Evolutionary conservation across 176 grass and related monocot genomes (phyloP).

Genomic region (Neostapfia colusana): DNA sequence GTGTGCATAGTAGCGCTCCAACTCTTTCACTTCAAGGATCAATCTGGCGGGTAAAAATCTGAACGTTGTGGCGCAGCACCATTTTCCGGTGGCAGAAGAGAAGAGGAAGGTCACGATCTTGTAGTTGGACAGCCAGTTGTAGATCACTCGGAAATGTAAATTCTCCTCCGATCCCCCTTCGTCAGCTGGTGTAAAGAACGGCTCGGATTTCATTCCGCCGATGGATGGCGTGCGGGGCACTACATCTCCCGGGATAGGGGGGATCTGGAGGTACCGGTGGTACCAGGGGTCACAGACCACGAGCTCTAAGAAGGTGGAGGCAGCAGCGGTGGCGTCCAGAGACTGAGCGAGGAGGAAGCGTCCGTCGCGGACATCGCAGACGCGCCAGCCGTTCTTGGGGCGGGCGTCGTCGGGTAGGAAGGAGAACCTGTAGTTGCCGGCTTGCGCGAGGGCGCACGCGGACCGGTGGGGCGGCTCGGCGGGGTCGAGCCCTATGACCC

Average conservation of each 20-base stretch:
- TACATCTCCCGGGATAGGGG: not conserved
- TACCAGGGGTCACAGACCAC: not conserved
- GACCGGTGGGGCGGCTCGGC: not conserved
- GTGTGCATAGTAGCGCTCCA: not conserved
- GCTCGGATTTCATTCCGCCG: not conserved
- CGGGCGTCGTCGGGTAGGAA: not conserved
- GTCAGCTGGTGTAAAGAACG: conserved; percentile 25
- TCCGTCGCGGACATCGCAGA: not conserved
- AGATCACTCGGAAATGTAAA: conserved; percentile 5
- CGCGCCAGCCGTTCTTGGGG: rapidly evolving
- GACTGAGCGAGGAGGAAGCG: not conserved
- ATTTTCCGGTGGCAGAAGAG: not conserved
- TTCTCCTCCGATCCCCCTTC: not conserved
- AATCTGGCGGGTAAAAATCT: not conserved
- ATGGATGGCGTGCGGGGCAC: not conserved
- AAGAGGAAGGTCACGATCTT: conserved; percentile 22
- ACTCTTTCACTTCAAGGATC: not conserved
- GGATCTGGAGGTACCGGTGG: conserved; percentile 3
- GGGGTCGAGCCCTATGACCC: not conserved
- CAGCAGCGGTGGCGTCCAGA: too few relatives aligned
- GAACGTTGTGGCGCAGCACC: not conserved
- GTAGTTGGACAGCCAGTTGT: not conserved
- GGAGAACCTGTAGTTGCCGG: not conserved
- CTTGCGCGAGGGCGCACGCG: not conserved
- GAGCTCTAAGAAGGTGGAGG: not conserved